Evolutionary conservation across 306 rosid genomes (phyloP).

Genomic region (Vigna angularis): DNA sequence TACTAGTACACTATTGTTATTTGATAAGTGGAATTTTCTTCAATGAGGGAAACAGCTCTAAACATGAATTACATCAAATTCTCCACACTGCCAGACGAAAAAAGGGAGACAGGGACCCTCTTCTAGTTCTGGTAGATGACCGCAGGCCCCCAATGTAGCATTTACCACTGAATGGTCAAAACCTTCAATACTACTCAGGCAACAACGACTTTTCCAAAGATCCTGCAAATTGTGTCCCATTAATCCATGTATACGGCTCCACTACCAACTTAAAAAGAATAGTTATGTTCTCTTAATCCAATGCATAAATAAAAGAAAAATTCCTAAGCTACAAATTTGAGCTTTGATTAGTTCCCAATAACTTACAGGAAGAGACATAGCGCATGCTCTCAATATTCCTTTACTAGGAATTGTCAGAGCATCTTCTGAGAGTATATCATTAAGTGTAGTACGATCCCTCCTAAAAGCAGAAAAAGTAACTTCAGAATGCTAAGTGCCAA

Average conservation of each 20-base stretch:
- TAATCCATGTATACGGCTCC: conserved; percentile 24
- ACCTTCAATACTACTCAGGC: conserved; percentile 72
- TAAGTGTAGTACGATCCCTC: conserved; percentile 72
- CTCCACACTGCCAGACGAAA: conserved; percentile 85
- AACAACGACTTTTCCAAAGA: conserved; percentile 85
- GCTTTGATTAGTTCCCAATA: conserved; percentile 11
- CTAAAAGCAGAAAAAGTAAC: conserved; percentile 51
- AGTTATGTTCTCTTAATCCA: background rate
- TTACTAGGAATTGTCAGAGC: conserved; percentile 74
- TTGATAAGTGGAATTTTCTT: conserved; percentile 23
- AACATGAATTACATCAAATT: conserved; percentile 61
- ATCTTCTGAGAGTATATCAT: conserved; percentile 69
- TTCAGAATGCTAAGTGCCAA: conserved; percentile 13
- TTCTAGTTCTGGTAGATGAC: conserved; percentile 59
- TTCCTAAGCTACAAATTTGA: conserved; percentile 11
- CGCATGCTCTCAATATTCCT: conserved; percentile 83
- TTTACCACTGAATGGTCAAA: conserved; percentile 83
- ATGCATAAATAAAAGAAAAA: background rate
- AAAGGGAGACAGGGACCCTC: conserved; percentile 75
- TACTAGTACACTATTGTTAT: conserved; percentile 20
- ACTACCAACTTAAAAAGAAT: background rate
- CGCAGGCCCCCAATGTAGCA: conserved; percentile 78
- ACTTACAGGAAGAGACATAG: conserved; percentile 86
- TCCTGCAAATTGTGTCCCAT: conserved; percentile 59
- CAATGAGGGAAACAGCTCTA: conserved; percentile 23